Conservation (phyloP, 139 green algal genomes). For the Coccomyxa sp. region DNA sequence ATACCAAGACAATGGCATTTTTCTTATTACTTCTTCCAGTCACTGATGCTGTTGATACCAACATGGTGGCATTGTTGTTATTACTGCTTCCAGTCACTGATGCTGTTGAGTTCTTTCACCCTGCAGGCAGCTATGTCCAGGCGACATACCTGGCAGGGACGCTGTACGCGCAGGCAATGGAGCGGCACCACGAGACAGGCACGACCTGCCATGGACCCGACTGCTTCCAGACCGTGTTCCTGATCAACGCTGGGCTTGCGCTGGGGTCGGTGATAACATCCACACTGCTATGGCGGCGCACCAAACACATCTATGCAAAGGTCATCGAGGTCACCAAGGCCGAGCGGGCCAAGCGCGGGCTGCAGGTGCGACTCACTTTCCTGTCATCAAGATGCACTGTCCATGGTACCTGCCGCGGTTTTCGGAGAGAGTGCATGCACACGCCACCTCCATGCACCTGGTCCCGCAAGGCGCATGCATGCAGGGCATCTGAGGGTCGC, state of each 20-base stretch:
- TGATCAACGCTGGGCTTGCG: conserved; percentile 23
- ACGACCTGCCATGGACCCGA: conserved; percentile 23
- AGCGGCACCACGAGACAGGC: not conserved
- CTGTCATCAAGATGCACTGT: too few relatives aligned
- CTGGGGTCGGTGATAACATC: not conserved
- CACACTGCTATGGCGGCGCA: conserved; percentile 11
- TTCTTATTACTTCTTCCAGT: too few relatives aligned
- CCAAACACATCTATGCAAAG: conserved; percentile 6
- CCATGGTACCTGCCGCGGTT: not conserved
- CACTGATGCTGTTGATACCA: too few relatives aligned
- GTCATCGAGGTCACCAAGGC: conserved; percentile 2
- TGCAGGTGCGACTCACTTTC: not conserved
- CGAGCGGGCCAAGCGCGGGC: not conserved
- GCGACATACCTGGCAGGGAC: conserved; percentile 17
- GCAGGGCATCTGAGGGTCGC: not conserved
- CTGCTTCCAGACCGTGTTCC: conserved; percentile 38
- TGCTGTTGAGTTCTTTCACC: too few relatives aligned
- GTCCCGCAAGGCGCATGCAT: too few relatives aligned
- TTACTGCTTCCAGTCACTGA: too few relatives aligned
- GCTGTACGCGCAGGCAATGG: conserved; percentile 13
- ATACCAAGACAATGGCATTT: too few relatives aligned
- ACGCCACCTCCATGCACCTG: too few relatives aligned
- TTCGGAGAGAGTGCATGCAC: too few relatives aligned
- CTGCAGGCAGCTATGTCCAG: conserved; percentile 16
- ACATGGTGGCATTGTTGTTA: too few relatives aligned